Evolutionary conservation across 306 rosid species (phyloP), one percentile per base, ranked within the genome.

Genomic region (Citrullus colocynthis): DNA sequence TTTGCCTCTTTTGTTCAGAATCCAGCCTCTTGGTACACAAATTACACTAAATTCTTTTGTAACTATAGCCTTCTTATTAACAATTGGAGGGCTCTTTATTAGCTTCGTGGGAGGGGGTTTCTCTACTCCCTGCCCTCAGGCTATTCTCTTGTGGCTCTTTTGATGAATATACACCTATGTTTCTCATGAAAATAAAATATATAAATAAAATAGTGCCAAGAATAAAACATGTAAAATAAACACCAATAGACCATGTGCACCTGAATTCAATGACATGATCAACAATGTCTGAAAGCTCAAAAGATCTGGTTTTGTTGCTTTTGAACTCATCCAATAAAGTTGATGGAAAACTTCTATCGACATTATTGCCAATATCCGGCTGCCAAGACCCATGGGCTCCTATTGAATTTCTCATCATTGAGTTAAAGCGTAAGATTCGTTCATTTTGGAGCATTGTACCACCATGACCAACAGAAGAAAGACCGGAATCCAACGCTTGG

Each of bases 311-410:
- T 85, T 91, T 95, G 83, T 92, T 91, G 88, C 86, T 92, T 88
- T 95, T 95, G 88, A 92, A 95, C 77, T 95, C 97, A 77, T 95
- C 99, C 78, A 95, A 84, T 75, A 95, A 82, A 66, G 96, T 85
- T 37, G 97, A 85, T 56, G 86, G 81, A 81, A 84, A 83, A 77
- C 92, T 82, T 79, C 84, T 86, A 66, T 90, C 96, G 79, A 80
- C 39, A 82, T 80, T 89, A 78, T 81, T 89, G 84, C 89, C 87
- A 80, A 86, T 75, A 83, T 86, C 96, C 61, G 88, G 78, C 75
- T 82, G 88, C 91, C 90, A 86, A 57, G 90, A 49, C 86, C 88
- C 84, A 51, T 85, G 70, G 39, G 96, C 92, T 74, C 91, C 96
- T 82, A 85, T 77, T 74, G 97, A 85, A 84, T 81, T 89, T 84